Evolutionary conservation across 306 rosid species (phyloP).

Genomic region (Gastrolobium bilobum): DNA sequence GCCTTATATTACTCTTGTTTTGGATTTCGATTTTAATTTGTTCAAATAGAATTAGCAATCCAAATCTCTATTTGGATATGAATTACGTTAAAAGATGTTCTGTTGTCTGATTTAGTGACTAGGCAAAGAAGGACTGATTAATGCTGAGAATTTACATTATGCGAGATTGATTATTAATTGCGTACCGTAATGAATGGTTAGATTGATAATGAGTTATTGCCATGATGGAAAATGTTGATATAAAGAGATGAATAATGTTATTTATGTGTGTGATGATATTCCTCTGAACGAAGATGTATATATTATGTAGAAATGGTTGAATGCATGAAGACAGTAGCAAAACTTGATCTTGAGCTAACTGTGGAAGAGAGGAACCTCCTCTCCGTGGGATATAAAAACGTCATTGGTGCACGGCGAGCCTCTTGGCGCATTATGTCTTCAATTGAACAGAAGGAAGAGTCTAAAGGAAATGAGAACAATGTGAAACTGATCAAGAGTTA

Average conservation of each 20-base stretch:
- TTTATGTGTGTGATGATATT: not conserved
- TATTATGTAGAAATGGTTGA: slow-evolving; percentile 88
- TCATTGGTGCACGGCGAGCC: slow-evolving; percentile 92
- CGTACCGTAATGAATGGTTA: not conserved
- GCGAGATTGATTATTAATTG: slow-evolving; percentile 8
- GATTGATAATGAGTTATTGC: not conserved
- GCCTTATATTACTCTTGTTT: not conserved
- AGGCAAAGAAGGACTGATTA: not conserved
- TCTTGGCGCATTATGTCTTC: slow-evolving; percentile 99
- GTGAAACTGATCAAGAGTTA: slow-evolving; percentile 81
- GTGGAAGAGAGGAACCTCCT: slow-evolving; percentile 98
- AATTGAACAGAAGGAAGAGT: slow-evolving; percentile 94
- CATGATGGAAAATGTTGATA: not conserved
- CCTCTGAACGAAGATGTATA: slow-evolving; percentile 9
- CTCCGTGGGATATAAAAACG: slow-evolving; percentile 95
- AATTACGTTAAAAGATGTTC: not conserved
- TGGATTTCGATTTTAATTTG: not conserved
- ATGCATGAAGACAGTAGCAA: slow-evolving; percentile 86
- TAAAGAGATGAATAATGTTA: not conserved
- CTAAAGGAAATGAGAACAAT: slow-evolving; percentile 82
- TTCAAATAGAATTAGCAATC: not conserved
- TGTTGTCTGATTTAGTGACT: not conserved
- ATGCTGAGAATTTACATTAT: not conserved
- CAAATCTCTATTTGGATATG: not conserved
- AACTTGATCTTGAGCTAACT: slow-evolving; percentile 84